Evolutionary conservation across 2,329 filamentous ascomycete species (phyloP).

Genomic region (Chrysosphaeria jannelii): DNA sequence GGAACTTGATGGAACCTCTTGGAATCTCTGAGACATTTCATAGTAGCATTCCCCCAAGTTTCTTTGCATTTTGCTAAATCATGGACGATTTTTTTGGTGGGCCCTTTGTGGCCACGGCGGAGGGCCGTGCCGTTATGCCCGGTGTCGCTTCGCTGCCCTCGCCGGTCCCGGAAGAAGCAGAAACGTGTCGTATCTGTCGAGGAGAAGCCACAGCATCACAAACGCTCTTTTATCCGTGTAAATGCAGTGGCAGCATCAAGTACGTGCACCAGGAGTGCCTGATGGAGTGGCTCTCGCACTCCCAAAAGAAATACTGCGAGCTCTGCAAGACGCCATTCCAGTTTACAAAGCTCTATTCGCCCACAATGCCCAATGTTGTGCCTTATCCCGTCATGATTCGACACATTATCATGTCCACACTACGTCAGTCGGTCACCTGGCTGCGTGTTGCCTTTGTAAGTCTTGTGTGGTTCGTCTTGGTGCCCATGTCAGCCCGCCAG

Average conservation of each 20-base stretch:
- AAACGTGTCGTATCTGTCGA: constrained; percentile 92
- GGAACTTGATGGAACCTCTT: no score
- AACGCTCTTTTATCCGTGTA: constrained; percentile 89
- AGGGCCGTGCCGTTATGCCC: no score
- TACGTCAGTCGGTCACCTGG: constrained; percentile 47
- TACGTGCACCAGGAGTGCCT: constrained; percentile 93
- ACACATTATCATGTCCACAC: constrained; percentile 43
- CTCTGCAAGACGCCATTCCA: constrained; percentile 95
- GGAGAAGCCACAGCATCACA: constrained; percentile 60
- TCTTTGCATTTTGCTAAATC: no score
- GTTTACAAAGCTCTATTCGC: constrained; percentile 92
- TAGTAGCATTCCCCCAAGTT: no score
- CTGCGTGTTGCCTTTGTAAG: constrained; percentile 47
- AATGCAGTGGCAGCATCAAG: constrained; percentile 96
- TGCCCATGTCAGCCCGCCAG: constrained; percentile 73
- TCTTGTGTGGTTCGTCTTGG: constrained; percentile 63
- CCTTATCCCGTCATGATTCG: constrained; percentile 55
- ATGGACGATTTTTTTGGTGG: no score
- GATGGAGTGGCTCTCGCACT: constrained; percentile 97
- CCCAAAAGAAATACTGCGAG: constrained; percentile 98
- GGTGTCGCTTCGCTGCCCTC: no score
- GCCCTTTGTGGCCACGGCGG: no score
- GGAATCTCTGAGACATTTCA: no score
- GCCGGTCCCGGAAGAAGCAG: no score
- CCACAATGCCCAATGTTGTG: constrained; percentile 65